These are phyloP conservation scores for Collybia sp. DNA, from an alignment of 768 basidiomycete genomes.

Conservation along the genomic window DNA sequence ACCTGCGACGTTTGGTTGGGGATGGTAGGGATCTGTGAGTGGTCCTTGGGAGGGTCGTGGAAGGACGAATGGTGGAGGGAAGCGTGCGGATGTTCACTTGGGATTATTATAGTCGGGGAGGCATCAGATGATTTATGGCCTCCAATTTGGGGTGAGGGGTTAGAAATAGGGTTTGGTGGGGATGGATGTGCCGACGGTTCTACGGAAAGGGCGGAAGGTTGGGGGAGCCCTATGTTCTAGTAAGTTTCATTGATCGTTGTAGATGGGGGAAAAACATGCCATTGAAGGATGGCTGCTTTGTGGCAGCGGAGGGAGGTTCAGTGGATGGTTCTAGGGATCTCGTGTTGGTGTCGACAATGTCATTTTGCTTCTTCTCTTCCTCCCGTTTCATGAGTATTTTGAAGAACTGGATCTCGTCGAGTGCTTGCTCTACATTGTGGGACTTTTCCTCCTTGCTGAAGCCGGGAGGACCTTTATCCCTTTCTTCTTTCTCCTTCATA, in stretches of 20 bases:
- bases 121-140: no score
- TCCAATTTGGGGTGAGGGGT: constrained; percentile 4
- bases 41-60: no score
- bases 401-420: constrained; percentile 85
- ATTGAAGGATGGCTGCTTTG: constrained; percentile 1
- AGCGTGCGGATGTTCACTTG: no score
- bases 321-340: not conserved
- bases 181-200: no score
- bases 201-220: no score
- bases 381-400: constrained; percentile 80
- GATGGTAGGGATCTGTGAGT: no score
- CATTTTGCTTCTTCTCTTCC: constrained; percentile 42
- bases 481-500: constrained; percentile 70
- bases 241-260: no score
- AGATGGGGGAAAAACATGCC: not conserved
- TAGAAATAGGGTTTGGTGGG: not conserved
- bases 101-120: no score
- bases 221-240: no score
- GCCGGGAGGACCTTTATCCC: constrained; percentile 34
- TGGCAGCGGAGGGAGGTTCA: not conserved
- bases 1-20: no score
- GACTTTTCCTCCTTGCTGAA: not conserved
- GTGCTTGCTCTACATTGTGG: constrained; percentile 26
- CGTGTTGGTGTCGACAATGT: constrained; percentile 11
- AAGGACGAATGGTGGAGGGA: not conserved